Evolutionary conservation across 2,329 filamentous ascomycete genomes (phyloP).

Genomic region (Clarireedia monteithiana): DNA sequence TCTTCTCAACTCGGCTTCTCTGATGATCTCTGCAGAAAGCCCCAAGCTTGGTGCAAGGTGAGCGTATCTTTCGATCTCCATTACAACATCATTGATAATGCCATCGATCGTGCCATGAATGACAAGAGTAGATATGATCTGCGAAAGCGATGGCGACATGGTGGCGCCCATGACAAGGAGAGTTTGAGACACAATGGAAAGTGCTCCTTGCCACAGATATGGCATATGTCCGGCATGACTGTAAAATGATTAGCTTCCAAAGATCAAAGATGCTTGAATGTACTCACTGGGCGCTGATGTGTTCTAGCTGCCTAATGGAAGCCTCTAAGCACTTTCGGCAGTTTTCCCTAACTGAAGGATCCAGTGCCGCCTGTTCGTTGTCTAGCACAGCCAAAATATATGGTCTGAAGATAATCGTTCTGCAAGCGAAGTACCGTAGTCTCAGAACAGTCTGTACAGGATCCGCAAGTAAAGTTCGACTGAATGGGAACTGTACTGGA

Average conservation of each 20-base stretch:
- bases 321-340: conserved; percentile 78
- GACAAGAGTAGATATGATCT: conserved; percentile 53
- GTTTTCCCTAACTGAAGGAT: conserved; percentile 66
- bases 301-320: conserved; percentile 69
- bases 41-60: conserved; percentile 68
- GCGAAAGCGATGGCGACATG: conserved; percentile 64
- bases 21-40: conserved; percentile 71
- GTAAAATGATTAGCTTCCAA: conserved; percentile 20
- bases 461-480: conserved; percentile 57
- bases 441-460: conserved; percentile 73
- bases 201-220: conserved; percentile 77
- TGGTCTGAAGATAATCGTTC: conserved; percentile 78
- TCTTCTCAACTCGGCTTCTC: conserved; percentile 67
- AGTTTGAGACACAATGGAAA: conserved; percentile 77
- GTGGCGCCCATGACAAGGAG: conserved; percentile 78
- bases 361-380: conserved; percentile 64
- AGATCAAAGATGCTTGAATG: neutral
- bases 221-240: conserved; percentile 77
- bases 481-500: conserved; percentile 71
- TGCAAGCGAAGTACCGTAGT: conserved; percentile 75
- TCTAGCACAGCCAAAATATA: conserved; percentile 75
- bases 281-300: conserved; percentile 67
- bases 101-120: conserved; percentile 58
- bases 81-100: conserved; percentile 70
- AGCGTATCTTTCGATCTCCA: conserved; percentile 67